Evolutionary conservation across 2,329 filamentous ascomycete genomes (phyloP), one percentile per base, ranked within the genome.

Genomic region (Colletotrichum spaethianum): DNA sequence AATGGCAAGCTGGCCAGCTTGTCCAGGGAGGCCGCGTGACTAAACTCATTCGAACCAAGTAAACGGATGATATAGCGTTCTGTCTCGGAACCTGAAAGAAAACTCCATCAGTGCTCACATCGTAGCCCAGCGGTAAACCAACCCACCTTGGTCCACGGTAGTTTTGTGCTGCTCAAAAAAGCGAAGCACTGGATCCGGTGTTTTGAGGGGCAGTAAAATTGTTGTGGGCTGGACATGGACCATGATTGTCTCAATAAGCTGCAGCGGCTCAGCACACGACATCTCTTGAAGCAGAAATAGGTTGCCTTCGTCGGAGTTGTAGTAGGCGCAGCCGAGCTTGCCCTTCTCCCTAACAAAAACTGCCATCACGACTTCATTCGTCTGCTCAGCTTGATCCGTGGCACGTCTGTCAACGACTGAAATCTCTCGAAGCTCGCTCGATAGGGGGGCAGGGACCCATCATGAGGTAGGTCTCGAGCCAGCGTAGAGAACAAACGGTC

Each of bases 291-390:
- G 91, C 53, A 98, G 86, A 70, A 89, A 92, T 4, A 98, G 81
- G 44, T 87, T 90, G 77, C 93, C 91, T 48, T 94, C 90, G 33
- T 87, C 83, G 7, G 92, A 91, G 57, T 92, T 85, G 78, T 96
- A 98, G 78, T 96, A 97, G 56, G 94, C 92, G 80, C 95, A 98
- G 0, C 96, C 96, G 23, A 98, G 86, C 0, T 88, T 91, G 0
- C 89, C 91, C 38, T 89, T 88, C n/a, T 91, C 88, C 73, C 88
- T 90, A 79, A 96, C 86, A 70, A 97, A 91, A 31, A 98, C 84
- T 0, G 94, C 93, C 90, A 97, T 94, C 70, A 97, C 88, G 33
- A 94, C 83, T 78, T 96, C 93, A 67, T 71, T 59, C 42, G 28
- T 67, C 67, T 56, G 70, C 75, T 78, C 57, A 78, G 42, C n/a